A percentile compares a stretch with the other conserved stretches of the same genome.
These are phyloP conservation scores for Eutypella sp. DNA, from an alignment of 2,329 filamentous ascomycete genomes.

Conservation along the genomic window DNA sequence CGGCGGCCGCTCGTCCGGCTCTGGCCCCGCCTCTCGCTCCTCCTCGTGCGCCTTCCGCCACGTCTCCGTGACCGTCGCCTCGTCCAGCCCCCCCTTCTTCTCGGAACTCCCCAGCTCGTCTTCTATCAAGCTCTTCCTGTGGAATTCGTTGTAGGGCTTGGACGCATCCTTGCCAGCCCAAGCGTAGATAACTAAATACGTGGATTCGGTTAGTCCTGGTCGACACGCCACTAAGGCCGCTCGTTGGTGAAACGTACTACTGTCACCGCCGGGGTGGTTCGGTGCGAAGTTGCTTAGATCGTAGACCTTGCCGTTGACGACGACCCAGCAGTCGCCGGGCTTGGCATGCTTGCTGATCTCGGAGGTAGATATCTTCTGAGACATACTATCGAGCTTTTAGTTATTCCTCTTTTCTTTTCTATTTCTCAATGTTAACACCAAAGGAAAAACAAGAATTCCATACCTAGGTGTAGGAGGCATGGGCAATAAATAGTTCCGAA, in stretches of 20 bases:
- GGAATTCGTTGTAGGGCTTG: not conserved
- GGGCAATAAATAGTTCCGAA: no score
- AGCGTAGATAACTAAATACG: not conserved
- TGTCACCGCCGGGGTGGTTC: conserved; percentile 8
- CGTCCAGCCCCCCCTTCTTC: not conserved
- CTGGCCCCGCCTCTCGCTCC: not conserved
- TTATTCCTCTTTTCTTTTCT: no score
- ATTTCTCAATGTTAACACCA: no score
- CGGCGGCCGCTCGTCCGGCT: conserved; percentile 1
- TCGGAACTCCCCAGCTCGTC: not conserved
- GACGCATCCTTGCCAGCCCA: not conserved
- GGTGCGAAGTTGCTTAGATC: conserved; percentile 10
- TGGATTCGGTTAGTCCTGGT: not conserved
- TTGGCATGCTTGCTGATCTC: conserved; percentile 6
- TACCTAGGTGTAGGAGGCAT: no score
- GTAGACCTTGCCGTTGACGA: conserved; percentile 9
- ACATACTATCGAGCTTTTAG: not conserved
- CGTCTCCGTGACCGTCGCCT: not conserved
- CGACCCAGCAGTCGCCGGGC: conserved; percentile 10
- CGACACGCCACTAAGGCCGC: not conserved
- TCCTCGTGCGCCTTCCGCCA: not conserved
- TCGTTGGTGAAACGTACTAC: conserved; percentile 1
- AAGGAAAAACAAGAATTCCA: no score
- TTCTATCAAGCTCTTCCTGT: not conserved
- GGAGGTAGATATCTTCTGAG: not conserved